Conservation (phyloP, 2,329 filamentous ascomycete genomes). For the Ascochyta lentis region DNA sequence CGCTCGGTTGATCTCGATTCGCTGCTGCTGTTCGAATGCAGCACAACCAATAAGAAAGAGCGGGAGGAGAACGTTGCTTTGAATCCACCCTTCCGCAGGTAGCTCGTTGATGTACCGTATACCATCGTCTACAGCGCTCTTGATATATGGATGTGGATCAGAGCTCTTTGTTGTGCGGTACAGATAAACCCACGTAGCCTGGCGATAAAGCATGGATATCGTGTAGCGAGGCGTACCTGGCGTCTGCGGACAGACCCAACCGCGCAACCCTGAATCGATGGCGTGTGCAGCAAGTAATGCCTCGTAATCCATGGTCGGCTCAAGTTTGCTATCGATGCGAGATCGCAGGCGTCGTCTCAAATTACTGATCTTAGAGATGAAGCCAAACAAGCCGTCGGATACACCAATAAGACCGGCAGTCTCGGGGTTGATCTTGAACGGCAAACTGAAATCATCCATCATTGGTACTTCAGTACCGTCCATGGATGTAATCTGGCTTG, state of each 20-base stretch:
- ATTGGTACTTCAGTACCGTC: constrained; percentile 61
- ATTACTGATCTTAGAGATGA: constrained; percentile 78
- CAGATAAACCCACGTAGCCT: constrained; percentile 69
- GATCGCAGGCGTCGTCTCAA: constrained; percentile 76
- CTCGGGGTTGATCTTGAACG: constrained; percentile 62
- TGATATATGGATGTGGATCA: constrained; percentile 61
- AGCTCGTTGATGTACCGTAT: constrained; percentile 63
- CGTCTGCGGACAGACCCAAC: constrained; percentile 71
- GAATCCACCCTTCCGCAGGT: constrained; percentile 61
- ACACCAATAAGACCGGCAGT: constrained; percentile 75
- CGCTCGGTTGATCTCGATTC: constrained; percentile 61
- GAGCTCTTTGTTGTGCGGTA: constrained; percentile 67
- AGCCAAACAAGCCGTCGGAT: constrained; percentile 79
- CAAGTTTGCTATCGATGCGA: constrained; percentile 66
- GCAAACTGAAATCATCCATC: constrained; percentile 60
- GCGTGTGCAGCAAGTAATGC: constrained; percentile 75
- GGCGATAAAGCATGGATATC: constrained; percentile 66
- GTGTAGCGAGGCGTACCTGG: constrained; percentile 61
- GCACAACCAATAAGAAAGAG: constrained; percentile 68
- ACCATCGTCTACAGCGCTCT: constrained; percentile 64
- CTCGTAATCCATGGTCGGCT: constrained; percentile 75
- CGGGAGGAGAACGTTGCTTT: constrained; percentile 67
- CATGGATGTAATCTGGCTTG: constrained; percentile 63
- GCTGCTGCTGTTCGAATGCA: constrained; percentile 62
- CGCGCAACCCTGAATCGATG: constrained; percentile 75